Evolutionary conservation across 352 stramenopile genomes (phyloP).

Genomic region (Phytophthora chlamydospora): DNA sequence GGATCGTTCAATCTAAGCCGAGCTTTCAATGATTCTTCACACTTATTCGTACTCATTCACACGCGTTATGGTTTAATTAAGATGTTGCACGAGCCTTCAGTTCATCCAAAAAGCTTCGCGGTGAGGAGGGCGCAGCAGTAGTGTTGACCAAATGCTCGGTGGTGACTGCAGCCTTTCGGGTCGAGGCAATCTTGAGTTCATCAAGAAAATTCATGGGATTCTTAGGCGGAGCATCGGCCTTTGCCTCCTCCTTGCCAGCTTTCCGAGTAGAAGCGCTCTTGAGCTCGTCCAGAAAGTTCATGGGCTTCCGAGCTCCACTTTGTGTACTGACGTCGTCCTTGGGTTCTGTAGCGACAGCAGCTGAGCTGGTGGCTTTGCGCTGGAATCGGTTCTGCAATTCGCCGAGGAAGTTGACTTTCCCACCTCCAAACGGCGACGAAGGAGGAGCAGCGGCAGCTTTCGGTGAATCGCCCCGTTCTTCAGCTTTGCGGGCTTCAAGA

Average conservation of each 20-base stretch:
- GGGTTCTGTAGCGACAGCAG: background rate
- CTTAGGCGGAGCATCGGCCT: background rate
- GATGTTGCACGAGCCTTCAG: constrained; percentile 36
- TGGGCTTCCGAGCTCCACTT: constrained; percentile 2
- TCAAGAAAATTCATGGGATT: too few species aligned
- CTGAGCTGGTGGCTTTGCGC: constrained; percentile 4
- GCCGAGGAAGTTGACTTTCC: constrained; percentile 39
- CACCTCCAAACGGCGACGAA: constrained; percentile 26
- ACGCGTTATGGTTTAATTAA: background rate
- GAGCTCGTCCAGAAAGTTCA: constrained; percentile 62
- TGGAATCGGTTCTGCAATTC: constrained; percentile 49
- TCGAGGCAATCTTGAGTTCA: constrained; percentile 1
- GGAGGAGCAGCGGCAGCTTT: constrained; percentile 13
- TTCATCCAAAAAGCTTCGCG: constrained; percentile 42
- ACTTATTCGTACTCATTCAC: background rate
- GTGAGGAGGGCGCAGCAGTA: constrained; percentile 1
- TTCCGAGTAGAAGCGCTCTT: constrained; percentile 38
- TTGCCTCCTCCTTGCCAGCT: constrained; percentile 5
- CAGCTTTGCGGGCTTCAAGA: constrained; percentile 37
- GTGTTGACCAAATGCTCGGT: background rate
- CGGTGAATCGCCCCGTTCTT: constrained; percentile 14
- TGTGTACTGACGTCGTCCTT: background rate
- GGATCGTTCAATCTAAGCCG: too few species aligned
- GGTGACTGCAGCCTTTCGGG: background rate
- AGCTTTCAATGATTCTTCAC: too few species aligned